Conservation (phyloP, 441 rosid genomes). For the Macaranga tanarius region DNA sequence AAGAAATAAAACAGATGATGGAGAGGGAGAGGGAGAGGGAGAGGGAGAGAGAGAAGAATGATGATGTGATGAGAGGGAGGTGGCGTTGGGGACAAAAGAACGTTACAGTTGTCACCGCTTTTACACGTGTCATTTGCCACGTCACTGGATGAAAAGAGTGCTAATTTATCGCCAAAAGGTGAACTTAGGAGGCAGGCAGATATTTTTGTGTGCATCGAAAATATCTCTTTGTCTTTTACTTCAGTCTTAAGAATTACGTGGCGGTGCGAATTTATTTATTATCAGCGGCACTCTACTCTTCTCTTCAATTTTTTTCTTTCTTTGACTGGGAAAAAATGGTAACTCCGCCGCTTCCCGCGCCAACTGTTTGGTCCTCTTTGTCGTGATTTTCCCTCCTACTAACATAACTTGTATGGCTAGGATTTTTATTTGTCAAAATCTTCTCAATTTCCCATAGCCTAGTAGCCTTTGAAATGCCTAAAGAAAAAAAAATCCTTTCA, state of each 20-base stretch:
- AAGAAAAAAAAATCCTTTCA: too few relatives aligned
- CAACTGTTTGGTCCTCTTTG: too few relatives aligned
- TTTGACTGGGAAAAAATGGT: too few relatives aligned
- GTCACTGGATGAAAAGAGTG: constrained; percentile 22
- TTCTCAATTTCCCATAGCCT: neutral
- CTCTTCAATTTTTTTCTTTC: neutral
- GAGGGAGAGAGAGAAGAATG: neutral
- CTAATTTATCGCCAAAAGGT: neutral
- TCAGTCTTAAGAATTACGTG: constrained; percentile 12
- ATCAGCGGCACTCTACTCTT: neutral
- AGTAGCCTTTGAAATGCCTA: too few relatives aligned
- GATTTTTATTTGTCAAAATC: neutral
- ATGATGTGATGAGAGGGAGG: neutral
- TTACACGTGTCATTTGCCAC: constrained; percentile 56
- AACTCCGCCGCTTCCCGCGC: too few relatives aligned
- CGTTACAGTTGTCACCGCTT: constrained; percentile 46
- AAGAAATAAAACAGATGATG: neutral
- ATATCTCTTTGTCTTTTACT: constrained; percentile 33
- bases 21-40: neutral
- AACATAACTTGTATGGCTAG: neutral
- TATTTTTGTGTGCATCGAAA: constrained; percentile 36
- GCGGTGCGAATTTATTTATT: constrained; percentile 4
- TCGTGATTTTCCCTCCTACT: too few relatives aligned
- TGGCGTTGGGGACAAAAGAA: constrained; percentile 28
- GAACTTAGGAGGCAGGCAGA: constrained; percentile 26